Base-by-base conservation (phyloP, 805 yeast genomes). In the Hanseniaspora taiwanica region DNA sequence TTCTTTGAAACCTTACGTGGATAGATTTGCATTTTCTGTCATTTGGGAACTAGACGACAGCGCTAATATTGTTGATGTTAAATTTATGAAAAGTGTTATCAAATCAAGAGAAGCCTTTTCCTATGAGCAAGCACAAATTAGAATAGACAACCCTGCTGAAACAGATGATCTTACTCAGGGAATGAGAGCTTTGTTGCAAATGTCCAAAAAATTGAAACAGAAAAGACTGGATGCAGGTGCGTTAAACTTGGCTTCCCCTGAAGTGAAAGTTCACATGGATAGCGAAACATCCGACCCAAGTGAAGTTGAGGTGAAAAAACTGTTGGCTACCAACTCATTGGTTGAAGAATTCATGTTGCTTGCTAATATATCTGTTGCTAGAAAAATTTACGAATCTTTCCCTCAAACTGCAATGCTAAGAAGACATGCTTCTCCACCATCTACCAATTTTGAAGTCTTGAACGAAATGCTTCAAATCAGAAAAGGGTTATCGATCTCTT, bases 391-490 rank as follows among this genome's bases (percentile, higher is more conserved):
- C 61, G 93, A 85, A 38, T 79, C 94, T 2, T 87, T 79, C 57
- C 98, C 98, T 4, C 98, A 91, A 60, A 87, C 96, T 3, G 98
- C 99, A 7, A 85, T 91, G 96, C 66, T 91, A 44, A 81, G 98
- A 72, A 78, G 98, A 54, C 99, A 91, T 58, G 94, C 87, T 8
- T 74, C 96, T n/a, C 98, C 99, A 16, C 96, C 97, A 18, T 76
- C 86, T 1, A 78, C 95, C 2, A 89, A 87, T 51, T 91, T 91
- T 57, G 98, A 91, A 55, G 68, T 70, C 14, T 67, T 91, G 47
- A 86, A 87, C 58, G 94, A 89, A 52, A 87, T 87, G 80, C 67
- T 91, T 41, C 74, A 85, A 43, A 79, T 78, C 12, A 72, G 85
- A 44, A 89, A 87, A 54, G 77, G 78, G 21, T 64, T 84, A 76